Evolutionary conservation across 805 yeast genomes (phyloP).

Genomic region (Pichia occidentalis): DNA sequence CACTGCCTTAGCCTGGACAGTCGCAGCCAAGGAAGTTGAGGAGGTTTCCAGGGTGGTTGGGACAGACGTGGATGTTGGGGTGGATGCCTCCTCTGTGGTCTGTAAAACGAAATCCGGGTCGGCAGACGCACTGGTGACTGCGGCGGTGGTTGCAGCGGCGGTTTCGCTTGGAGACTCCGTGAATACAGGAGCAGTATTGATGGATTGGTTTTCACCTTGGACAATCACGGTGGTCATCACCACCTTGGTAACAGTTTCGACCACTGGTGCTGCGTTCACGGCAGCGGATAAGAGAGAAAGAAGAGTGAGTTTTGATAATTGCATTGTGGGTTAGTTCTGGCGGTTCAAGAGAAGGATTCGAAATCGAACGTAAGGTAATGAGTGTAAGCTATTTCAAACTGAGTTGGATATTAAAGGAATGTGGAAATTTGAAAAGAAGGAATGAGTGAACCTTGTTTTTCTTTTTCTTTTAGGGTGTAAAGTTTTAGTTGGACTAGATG

Average conservation of each 20-base stretch:
- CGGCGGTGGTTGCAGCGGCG: conserved; percentile 4
- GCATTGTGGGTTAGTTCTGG: conserved; percentile 13
- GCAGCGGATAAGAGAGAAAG: conserved; percentile 18
- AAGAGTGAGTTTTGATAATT: conserved; percentile 18
- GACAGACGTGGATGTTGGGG: conserved; percentile 5
- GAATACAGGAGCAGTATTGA: conserved; percentile 15
- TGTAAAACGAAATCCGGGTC: too few relatives aligned
- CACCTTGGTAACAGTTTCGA: conserved; percentile 20
- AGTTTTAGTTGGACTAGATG: too few relatives aligned
- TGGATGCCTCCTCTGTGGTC: neutral
- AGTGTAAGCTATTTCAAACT: too few relatives aligned
- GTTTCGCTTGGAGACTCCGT: neutral
- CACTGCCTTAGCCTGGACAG: conserved; percentile 6
- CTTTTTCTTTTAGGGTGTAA: too few relatives aligned
- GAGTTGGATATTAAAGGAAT: too few relatives aligned
- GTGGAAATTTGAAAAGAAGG: too few relatives aligned
- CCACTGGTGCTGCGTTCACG: conserved; percentile 22
- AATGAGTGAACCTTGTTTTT: too few relatives aligned
- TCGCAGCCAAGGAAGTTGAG: conserved; percentile 7
- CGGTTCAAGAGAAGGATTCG: too few relatives aligned
- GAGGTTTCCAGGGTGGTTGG: too few relatives aligned
- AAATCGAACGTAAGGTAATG: too few relatives aligned
- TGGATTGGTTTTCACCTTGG: conserved; percentile 13
- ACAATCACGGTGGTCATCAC: conserved; percentile 22
- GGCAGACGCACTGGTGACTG: too few relatives aligned